Evolutionary conservation across 1,284 basidiomycete genomes (phyloP), one percentile per base, ranked within the genome.

Genomic region (Vanrija humicola): DNA sequence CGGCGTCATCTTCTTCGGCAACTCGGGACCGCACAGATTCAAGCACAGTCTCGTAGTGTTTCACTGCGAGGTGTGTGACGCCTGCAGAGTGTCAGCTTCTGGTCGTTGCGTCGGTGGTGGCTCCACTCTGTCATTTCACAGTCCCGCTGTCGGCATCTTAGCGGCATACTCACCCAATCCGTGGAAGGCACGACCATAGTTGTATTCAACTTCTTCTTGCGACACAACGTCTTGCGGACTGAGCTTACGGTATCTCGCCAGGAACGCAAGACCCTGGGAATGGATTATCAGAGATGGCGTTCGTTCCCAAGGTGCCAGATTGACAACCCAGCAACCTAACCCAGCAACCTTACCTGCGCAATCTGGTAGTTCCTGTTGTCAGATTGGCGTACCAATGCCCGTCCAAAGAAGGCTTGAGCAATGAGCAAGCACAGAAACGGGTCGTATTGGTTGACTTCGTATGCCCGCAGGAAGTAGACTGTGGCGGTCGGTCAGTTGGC

Each of bases 381-480:
- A 6, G 88, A 86, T 71, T 97, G 93, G 10, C 95, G 83, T 64
- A 95, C 90, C 84, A 91, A 90, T 0, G 91, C 87, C 38, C 95
- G 83, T 9, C 90, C 89, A 38, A 95, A 79, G 44, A 89, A 96
- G 0, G 90, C 86, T 39, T 93, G 84, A 0, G 87, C 88, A 6
- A 95, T 80, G 38, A 82, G 84, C 15, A 98, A 78, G 68, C 88
- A 92, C 18, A 96, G 80, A 70, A 96, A 80, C 0, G 93, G 88
- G 70, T 98, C 90, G 26, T 88, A 81, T 0, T 84, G 87, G 59
- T 86, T 86, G 58, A 89, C 82, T 58, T 93, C 90, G 71, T 89
- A 91, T 0, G 90, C 90, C 62, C 93, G 86, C 38, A 94, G 75
- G 39, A 95, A 80, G 69, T 98, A 97, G 67, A 90, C 92, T 92